phyloP scores from a whole-genome alignment of 164 flowering plant species.

The Cinnamomum micranthum region DNA sequence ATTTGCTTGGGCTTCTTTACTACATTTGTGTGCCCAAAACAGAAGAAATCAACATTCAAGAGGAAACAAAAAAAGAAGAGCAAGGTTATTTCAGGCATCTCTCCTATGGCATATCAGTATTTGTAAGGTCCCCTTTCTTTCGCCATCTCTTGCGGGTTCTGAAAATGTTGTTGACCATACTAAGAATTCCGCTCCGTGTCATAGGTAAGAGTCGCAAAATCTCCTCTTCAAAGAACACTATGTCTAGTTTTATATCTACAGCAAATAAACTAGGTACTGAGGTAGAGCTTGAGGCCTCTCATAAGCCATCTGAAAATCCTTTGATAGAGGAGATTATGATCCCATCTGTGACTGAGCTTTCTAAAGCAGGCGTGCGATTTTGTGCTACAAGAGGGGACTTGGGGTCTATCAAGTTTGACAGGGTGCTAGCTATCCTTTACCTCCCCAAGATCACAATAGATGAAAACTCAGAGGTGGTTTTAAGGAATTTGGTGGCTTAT shows the following conservation, averaged over 20 bases:
- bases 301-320: conserved; percentile 2
- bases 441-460: conserved; percentile 19
- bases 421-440: conserved; percentile 3
- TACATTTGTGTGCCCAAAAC: conserved; percentile 4
- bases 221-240: neutral
- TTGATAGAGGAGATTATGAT: conserved; percentile 18
- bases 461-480: conserved; percentile 15
- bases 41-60: neutral
- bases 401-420: conserved; percentile 17
- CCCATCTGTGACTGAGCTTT: conserved; percentile 13
- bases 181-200: neutral
- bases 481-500: conserved; percentile 30
- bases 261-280: neutral
- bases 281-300: neutral
- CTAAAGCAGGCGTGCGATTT: conserved; percentile 10
- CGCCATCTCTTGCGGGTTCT: neutral
- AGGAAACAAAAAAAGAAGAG: neutral
- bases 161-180: neutral
- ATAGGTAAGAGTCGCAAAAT: neutral
- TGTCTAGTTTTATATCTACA: neutral
- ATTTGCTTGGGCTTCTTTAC: conserved; percentile 20
- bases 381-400: conserved; percentile 7
- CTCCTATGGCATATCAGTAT: neutral
- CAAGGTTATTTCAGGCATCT: neutral
- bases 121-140: neutral